These are phyloP conservation scores for Phaeolepiota aurea DNA, from an alignment of 768 basidiomycete genomes.

Conservation along the genomic window DNA sequence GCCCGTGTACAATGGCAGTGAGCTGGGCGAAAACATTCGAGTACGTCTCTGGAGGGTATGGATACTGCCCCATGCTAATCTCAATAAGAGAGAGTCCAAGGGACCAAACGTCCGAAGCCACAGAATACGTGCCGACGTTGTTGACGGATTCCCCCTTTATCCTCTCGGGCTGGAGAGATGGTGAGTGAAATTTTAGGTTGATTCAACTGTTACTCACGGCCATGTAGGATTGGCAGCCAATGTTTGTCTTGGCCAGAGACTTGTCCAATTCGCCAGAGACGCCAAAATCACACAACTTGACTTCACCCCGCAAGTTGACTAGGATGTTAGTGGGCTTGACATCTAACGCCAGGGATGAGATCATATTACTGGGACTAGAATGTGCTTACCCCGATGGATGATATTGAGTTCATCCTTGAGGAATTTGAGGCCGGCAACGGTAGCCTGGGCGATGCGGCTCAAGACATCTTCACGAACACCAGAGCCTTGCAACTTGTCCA, in stretches of 20 bases:
- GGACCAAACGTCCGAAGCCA: conserved; percentile 97
- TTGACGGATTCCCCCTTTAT: conserved; percentile 92
- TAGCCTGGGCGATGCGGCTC: conserved; percentile 67
- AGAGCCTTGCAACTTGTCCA: conserved; percentile 68
- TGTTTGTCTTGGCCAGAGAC: conserved; percentile 94
- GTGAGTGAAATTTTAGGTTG: neutral
- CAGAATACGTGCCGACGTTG: conserved; percentile 84
- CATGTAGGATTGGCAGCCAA: conserved; percentile 99
- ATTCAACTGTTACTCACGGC: conserved; percentile 50
- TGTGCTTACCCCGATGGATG: conserved; percentile 40
- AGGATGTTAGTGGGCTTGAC: conserved; percentile 95
- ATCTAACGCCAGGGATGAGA: conserved; percentile 33
- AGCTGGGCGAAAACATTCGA: conserved; percentile 93
- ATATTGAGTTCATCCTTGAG: conserved; percentile 91
- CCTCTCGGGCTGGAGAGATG: conserved; percentile 68
- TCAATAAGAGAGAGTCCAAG: conserved; percentile 92
- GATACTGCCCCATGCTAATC: conserved; percentile 83
- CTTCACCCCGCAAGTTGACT: conserved; percentile 76
- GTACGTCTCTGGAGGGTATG: conserved; percentile 97
- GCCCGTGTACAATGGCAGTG: conserved; percentile 94
- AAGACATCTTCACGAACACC: conserved; percentile 77
- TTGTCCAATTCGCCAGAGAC: conserved; percentile 97
- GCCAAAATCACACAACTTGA: conserved; percentile 99
- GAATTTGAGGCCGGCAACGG: conserved; percentile 89
- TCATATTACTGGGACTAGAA: neutral